phyloP scores from a whole-genome alignment of 2,329 filamentous ascomycete genomes.

The Lasiodiplodia sp. region DNA sequence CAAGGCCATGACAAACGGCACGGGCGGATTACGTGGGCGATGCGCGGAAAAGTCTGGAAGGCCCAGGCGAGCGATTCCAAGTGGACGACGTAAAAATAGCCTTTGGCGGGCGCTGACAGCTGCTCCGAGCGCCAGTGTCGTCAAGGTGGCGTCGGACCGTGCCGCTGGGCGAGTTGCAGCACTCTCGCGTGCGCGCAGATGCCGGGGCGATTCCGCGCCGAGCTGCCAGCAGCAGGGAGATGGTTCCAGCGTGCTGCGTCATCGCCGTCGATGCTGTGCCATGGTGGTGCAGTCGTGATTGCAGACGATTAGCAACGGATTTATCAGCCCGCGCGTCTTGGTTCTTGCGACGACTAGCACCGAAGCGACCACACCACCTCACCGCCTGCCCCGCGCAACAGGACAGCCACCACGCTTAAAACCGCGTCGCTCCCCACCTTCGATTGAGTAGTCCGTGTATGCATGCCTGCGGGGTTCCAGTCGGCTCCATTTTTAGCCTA shows the following conservation, averaged over 20 bases:
- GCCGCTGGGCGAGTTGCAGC: slow-evolving; percentile 3
- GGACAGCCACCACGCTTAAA: not conserved
- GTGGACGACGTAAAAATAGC: slow-evolving; percentile 25
- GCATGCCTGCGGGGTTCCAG: not conserved
- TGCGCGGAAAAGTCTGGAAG: slow-evolving; percentile 77
- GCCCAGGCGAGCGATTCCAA: slow-evolving; percentile 76
- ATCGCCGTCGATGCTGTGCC: not conserved
- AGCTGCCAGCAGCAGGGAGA: not conserved
- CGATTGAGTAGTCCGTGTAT: not conserved
- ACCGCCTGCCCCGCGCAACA: too few species aligned
- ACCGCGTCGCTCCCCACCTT: too few species aligned
- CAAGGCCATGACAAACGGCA: slow-evolving; percentile 11
- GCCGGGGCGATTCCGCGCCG: not conserved
- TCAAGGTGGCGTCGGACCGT: slow-evolving; percentile 26
- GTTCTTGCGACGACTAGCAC: too few species aligned
- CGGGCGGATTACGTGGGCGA: slow-evolving; percentile 59
- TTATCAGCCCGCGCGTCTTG: not conserved
- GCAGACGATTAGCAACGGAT: slow-evolving; percentile 10
- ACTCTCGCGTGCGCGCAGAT: too few species aligned
- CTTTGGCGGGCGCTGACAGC: slow-evolving; percentile 6
- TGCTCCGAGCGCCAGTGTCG: slow-evolving; percentile 1
- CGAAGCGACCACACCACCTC: too few species aligned
- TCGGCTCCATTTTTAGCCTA: slow-evolving; percentile 10
- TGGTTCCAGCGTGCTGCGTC: slow-evolving; percentile 3
- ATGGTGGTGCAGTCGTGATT: not conserved